Evolutionary conservation across 2,329 filamentous ascomycete genomes (phyloP).

Genomic region (Fusarium ambrosium): DNA sequence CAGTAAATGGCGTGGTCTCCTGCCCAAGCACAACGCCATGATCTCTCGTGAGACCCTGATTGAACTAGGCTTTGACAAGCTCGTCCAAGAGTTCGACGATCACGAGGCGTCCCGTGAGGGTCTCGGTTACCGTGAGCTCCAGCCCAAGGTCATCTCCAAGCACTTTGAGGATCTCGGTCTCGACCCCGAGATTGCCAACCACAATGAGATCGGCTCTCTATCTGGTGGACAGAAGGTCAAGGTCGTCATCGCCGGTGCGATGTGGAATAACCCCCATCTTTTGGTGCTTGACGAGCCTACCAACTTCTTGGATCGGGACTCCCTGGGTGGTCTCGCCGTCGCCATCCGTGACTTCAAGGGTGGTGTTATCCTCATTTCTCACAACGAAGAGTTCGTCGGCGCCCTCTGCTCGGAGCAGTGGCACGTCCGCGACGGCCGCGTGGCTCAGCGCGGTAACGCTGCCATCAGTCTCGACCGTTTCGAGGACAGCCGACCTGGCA

Average conservation of each 20-base stretch:
- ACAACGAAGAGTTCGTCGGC: slow-evolving; percentile 99
- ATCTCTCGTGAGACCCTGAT: slow-evolving; percentile 92
- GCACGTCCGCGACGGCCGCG: slow-evolving; percentile 89
- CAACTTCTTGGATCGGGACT: slow-evolving; percentile 99
- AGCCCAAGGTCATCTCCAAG: slow-evolving; percentile 94
- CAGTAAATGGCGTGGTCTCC: slow-evolving; percentile 87
- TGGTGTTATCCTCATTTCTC: slow-evolving; percentile 98
- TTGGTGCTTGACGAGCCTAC: slow-evolving; percentile 98
- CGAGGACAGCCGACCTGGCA: slow-evolving; percentile 81
- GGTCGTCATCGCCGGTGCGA: slow-evolving; percentile 94
- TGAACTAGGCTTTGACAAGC: slow-evolving; percentile 89
- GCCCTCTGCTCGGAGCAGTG: slow-evolving; percentile 96
- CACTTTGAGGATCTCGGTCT: slow-evolving; percentile 98
- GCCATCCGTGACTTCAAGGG: slow-evolving; percentile 98
- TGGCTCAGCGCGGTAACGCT: slow-evolving; percentile 84
- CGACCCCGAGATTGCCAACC: slow-evolving; percentile 97
- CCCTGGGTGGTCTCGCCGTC: slow-evolving; percentile 94
- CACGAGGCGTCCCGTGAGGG: slow-evolving; percentile 99
- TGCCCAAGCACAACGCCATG: slow-evolving; percentile 94
- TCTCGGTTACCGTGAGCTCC: slow-evolving; percentile 93
- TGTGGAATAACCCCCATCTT: slow-evolving; percentile 99
- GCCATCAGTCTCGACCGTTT: slow-evolving; percentile 85
- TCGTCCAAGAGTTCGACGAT: slow-evolving; percentile 98
- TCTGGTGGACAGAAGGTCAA: slow-evolving; percentile 99
- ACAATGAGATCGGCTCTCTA: slow-evolving; percentile 96